phyloP scores from a whole-genome alignment of 2,329 filamentous ascomycete species.

The Lachnellula hyalina region DNA sequence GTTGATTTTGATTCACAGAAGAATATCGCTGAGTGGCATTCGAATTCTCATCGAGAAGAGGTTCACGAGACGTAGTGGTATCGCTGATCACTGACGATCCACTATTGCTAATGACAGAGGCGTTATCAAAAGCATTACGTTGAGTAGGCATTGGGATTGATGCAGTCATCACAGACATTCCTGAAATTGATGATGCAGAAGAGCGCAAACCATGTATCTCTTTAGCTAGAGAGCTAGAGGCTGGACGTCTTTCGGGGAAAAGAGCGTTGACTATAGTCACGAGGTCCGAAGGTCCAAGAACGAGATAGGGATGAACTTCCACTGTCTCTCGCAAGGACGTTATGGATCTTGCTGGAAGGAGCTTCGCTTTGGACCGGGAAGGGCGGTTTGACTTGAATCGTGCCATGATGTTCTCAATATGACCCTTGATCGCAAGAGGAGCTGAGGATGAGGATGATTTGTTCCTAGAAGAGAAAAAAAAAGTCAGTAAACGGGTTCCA shows the following conservation, averaged over 20 bases:
- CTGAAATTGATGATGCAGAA: conserved; percentile 63
- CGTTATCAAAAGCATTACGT: conserved; percentile 51
- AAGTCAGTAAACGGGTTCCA: conserved; percentile 2
- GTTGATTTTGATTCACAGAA: conserved; percentile 39
- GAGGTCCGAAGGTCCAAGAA: conserved; percentile 74
- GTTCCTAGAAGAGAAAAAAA: conserved; percentile 33
- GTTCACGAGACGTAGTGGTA: conserved; percentile 59
- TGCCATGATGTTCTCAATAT: conserved; percentile 66
- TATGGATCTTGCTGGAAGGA: conserved; percentile 66
- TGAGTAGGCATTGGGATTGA: conserved; percentile 59
- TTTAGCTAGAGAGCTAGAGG: conserved; percentile 45
- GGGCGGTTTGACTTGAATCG: conserved; percentile 46
- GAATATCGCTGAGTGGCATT: conserved; percentile 50
- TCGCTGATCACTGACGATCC: conserved; percentile 69
- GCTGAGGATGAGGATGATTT: conserved; percentile 59
- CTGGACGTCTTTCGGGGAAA: conserved; percentile 68
- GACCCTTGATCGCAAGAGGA: conserved; percentile 56
- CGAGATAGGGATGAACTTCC: conserved; percentile 74
- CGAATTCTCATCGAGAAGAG: conserved; percentile 51
- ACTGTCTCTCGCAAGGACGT: conserved; percentile 70
- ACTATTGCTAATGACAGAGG: conserved; percentile 67
- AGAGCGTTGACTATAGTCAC: conserved; percentile 76
- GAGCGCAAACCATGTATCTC: conserved; percentile 55
- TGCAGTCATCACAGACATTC: conserved; percentile 62
- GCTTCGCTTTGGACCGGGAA: conserved; percentile 47